Percentiles rank a stretch among this genome's conserved stretches.
Conservation (phyloP, 2,329 filamentous ascomycete species). For the Fusarium tricinctum region DNA sequence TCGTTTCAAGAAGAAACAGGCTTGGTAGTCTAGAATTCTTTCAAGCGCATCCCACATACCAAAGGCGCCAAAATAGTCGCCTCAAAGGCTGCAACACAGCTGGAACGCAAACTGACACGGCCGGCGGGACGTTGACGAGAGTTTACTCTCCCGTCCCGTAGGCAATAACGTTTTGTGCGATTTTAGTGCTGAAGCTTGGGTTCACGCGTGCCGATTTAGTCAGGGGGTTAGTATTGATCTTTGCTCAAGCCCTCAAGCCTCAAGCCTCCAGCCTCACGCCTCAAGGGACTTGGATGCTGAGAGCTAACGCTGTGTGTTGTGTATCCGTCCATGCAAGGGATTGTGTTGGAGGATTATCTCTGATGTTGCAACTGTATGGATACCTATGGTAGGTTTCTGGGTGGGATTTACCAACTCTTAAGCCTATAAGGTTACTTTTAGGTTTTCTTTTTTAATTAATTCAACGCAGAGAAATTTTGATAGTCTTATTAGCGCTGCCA, state of each 20-base stretch:
- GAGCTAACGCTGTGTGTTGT: no score
- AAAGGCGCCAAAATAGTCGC: slow-evolving; percentile 10
- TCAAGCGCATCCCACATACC: slow-evolving; percentile 20
- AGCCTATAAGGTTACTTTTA: neutral
- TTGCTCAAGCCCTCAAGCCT: neutral
- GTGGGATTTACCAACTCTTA: neutral
- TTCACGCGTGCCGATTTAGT: slow-evolving; percentile 29
- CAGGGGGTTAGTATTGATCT: slow-evolving; percentile 24
- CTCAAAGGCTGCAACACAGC: slow-evolving; percentile 37
- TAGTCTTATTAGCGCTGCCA: slow-evolving; percentile 31
- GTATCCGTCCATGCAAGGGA: slow-evolving; percentile 2
- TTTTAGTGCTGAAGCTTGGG: slow-evolving; percentile 36
- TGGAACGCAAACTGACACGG: slow-evolving; percentile 39
- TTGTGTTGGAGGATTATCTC: slow-evolving; percentile 1
- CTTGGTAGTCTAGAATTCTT: slow-evolving; percentile 21
- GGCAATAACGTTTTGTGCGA: slow-evolving; percentile 26
- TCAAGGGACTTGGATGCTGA: slow-evolving; percentile 17
- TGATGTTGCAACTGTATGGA: slow-evolving; percentile 6
- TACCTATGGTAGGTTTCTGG: neutral
- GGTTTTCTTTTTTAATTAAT: slow-evolving; percentile 6
- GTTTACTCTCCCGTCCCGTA: slow-evolving; percentile 33
- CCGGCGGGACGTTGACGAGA: slow-evolving; percentile 46
- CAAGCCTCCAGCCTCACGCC: slow-evolving; percentile 1
- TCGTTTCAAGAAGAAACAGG: slow-evolving; percentile 30
- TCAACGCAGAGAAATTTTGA: slow-evolving; percentile 12